Conservation (phyloP, 345 rosid genomes). For the Viola odorata region DNA sequence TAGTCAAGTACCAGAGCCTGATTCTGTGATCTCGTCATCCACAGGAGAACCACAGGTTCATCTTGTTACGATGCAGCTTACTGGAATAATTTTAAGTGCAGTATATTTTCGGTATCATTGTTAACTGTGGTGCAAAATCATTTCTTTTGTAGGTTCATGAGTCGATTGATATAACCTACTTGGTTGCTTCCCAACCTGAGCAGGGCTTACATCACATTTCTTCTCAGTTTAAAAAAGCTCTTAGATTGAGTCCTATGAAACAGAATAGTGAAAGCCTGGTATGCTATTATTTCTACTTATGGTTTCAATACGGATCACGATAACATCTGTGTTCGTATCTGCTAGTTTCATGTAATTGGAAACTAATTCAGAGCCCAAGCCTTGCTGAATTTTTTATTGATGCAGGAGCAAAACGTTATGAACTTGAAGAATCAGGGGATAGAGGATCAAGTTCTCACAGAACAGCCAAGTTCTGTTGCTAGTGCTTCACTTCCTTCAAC, state of each 20-base stretch:
- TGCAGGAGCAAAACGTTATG: constrained; percentile 43
- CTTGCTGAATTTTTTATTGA: constrained; percentile 21
- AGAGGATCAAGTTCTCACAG: constrained; percentile 44
- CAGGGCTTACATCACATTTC: constrained; percentile 58
- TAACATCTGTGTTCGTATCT: constrained; percentile 4
- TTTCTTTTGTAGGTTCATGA: constrained; percentile 46
- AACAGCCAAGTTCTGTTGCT: constrained; percentile 40
- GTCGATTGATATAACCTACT: constrained; percentile 42
- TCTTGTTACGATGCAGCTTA: constrained; percentile 7
- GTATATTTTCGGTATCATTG: background rate
- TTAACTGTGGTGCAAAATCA: constrained; percentile 8
- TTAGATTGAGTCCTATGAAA: constrained; percentile 43
- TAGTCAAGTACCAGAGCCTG: constrained; percentile 42
- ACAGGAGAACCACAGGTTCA: constrained; percentile 59
- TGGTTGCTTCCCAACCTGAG: constrained; percentile 39
- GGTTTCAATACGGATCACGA: background rate
- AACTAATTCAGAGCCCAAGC: constrained; percentile 3
- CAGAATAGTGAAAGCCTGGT: constrained; percentile 58
- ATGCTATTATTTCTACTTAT: constrained; percentile 12
- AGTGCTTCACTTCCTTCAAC: constrained; percentile 34
- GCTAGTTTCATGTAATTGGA: background rate
- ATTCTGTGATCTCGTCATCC: constrained; percentile 44
- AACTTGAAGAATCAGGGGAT: constrained; percentile 31
- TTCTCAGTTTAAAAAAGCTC: constrained; percentile 55
- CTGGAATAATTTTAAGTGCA: background rate